A percentile compares a stretch with the other conserved stretches of the same genome.
Evolutionary conservation across 75 land plant species (phyloP).

Genomic region (Larix kaempferi): DNA sequence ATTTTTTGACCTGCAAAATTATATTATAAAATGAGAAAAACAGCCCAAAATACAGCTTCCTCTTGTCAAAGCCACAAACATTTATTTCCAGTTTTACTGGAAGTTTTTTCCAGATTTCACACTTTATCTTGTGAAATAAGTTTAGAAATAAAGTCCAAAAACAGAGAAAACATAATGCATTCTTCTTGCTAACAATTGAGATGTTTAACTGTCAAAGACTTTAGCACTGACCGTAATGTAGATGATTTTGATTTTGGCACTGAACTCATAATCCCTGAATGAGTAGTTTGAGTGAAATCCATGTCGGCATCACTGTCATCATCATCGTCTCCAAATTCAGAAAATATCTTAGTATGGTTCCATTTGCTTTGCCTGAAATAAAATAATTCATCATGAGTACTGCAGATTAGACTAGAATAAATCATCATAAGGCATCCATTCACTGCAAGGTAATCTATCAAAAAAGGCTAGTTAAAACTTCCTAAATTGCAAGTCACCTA

Average conservation of each 20-base stretch:
- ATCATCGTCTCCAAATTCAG: constrained; percentile 63
- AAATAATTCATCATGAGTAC: not conserved
- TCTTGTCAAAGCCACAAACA: not conserved
- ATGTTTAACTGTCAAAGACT: not conserved
- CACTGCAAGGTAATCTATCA: not conserved
- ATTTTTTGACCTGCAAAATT: constrained; percentile 44
- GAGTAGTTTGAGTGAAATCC: constrained; percentile 14
- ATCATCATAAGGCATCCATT: not conserved
- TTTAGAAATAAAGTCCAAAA: not conserved
- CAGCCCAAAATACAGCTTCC: not conserved
- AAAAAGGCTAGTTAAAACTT: not conserved
- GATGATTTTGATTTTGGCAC: constrained; percentile 18
- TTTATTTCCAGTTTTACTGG: not conserved
- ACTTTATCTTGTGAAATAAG: not conserved
- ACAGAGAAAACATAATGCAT: not conserved
- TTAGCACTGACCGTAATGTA: constrained; percentile 24
- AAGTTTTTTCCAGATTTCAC: not conserved
- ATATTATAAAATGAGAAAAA: not conserved
- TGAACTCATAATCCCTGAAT: constrained; percentile 22
- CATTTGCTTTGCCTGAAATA: constrained; percentile 79
- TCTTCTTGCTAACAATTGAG: not conserved
- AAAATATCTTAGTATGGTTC: constrained; percentile 93
- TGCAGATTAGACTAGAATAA: not conserved
- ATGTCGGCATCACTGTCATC: constrained; percentile 36
- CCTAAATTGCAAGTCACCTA: not conserved